Percentiles rank a stretch among this genome's conserved stretches.
phyloP scores from a whole-genome alignment of 345 rosid species.

The Eucalyptus polybractea region DNA sequence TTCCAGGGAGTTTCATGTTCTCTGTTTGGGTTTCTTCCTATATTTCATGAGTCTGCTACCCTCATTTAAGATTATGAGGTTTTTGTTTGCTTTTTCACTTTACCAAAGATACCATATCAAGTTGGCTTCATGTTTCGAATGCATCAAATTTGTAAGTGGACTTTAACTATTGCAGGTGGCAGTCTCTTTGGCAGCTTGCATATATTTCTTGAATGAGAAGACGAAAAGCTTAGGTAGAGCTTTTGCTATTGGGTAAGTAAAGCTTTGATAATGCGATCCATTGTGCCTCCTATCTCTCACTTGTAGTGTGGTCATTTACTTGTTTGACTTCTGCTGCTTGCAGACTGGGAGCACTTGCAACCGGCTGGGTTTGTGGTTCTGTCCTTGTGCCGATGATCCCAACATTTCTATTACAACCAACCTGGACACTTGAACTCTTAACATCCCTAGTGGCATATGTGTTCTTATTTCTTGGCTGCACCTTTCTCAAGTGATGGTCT shows the following conservation, averaged over 20 bases:
- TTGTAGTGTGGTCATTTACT: background rate
- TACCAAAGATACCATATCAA: background rate
- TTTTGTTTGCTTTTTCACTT: background rate
- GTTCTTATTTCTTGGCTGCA: constrained; percentile 79
- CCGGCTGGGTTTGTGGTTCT: constrained; percentile 87
- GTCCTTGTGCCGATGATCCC: constrained; percentile 79
- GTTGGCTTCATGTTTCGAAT: background rate
- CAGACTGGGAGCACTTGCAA: constrained; percentile 74
- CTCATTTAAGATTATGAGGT: background rate
- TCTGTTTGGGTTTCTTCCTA: background rate
- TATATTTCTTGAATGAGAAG: constrained; percentile 87
- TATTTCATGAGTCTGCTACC: background rate
- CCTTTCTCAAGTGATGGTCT: constrained; percentile 60
- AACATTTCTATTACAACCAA: constrained; percentile 44
- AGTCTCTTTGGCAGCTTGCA: constrained; percentile 90
- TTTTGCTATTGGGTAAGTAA: constrained; percentile 47
- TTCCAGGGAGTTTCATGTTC: background rate
- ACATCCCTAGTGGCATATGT: constrained; percentile 73
- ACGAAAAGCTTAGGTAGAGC: constrained; percentile 88
- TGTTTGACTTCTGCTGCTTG: background rate
- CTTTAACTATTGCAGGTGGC: constrained; percentile 47
- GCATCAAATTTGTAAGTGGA: background rate
- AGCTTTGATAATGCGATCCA: background rate
- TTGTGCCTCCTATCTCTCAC: background rate
- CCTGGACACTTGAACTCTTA: constrained; percentile 95